Evolutionary conservation across 805 yeast genomes (phyloP).

Genomic region (Candida silvicultrix): DNA sequence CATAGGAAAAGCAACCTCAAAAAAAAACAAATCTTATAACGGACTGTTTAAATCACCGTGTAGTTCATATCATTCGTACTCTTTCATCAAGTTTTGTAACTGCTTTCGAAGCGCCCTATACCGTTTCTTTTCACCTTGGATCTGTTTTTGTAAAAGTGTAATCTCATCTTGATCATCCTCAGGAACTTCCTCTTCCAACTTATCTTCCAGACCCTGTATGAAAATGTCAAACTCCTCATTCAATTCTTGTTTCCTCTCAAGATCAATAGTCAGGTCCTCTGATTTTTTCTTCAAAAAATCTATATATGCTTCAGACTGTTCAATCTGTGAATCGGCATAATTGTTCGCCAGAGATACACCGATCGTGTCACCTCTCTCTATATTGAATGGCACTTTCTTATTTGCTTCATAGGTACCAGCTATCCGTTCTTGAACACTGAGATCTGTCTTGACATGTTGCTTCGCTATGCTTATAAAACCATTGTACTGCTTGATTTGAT

Average conservation of each 20-base stretch:
- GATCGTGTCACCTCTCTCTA: conserved; percentile 20
- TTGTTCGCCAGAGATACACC: conserved; percentile 13
- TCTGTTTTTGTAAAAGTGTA: neutral
- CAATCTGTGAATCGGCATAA: conserved; percentile 7
- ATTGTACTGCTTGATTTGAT: neutral
- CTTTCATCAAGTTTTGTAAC: conserved; percentile 1
- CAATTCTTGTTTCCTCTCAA: neutral
- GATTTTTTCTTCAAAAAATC: neutral
- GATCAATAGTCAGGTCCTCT: neutral
- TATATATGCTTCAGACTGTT: neutral
- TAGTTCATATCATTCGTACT: neutral
- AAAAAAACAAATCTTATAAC: no score
- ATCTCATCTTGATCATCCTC: conserved; percentile 4
- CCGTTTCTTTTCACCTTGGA: conserved; percentile 3
- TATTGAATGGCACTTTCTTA: conserved; percentile 13
- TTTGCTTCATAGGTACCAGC: conserved; percentile 8
- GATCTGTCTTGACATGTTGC: neutral
- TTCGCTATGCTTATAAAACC: neutral
- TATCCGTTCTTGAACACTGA: neutral
- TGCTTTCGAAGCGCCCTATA: conserved; percentile 4
- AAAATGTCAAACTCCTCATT: neutral
- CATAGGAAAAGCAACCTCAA: no score
- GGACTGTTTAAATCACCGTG: neutral
- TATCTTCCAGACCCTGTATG: neutral
- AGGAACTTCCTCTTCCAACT: neutral